Evolutionary conservation across 2,329 filamentous ascomycete species (phyloP).

Genomic region (Meredithiella fracta): DNA sequence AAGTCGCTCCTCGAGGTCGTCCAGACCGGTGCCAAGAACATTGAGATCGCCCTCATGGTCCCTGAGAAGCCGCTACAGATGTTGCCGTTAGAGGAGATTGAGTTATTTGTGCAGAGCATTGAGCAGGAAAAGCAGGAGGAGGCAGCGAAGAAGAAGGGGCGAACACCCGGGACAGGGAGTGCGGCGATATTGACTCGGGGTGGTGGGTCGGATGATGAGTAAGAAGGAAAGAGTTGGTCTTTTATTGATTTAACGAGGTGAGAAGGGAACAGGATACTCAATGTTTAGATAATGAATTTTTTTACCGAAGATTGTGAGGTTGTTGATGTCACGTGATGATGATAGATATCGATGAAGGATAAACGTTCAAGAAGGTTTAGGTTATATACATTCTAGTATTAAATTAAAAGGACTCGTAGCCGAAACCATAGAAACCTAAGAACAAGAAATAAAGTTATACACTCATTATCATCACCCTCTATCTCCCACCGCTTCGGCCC

Average conservation of each 20-base stretch:
- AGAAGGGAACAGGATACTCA: constrained; percentile 14
- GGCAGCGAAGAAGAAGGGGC: constrained; percentile 89
- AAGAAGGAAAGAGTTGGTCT: background rate
- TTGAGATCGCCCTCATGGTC: constrained; percentile 96
- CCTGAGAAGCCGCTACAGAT: constrained; percentile 84
- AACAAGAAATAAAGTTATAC: constrained; percentile 6
- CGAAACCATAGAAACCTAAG: background rate
- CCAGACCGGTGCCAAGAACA: constrained; percentile 98
- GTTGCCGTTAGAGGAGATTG: constrained; percentile 88
- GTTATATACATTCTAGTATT: background rate
- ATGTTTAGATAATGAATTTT: constrained; percentile 12
- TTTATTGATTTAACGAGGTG: constrained; percentile 10
- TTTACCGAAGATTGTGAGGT: background rate
- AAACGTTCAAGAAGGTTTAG: background rate
- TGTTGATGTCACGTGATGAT: background rate
- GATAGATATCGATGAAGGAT: background rate
- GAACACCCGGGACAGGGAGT: constrained; percentile 50
- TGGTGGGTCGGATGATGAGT: constrained; percentile 17
- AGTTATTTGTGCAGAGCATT: constrained; percentile 95
- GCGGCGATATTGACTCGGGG: constrained; percentile 59
- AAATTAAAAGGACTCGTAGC: background rate
- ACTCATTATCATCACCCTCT: constrained; percentile 6
- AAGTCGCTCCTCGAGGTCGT: constrained; percentile 97
- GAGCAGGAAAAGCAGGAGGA: constrained; percentile 99
- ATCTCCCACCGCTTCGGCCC: background rate